These are phyloP conservation scores for Diddensiella caesifluorescens DNA, from an alignment of 805 yeast species.

Conservation along the genomic window DNA sequence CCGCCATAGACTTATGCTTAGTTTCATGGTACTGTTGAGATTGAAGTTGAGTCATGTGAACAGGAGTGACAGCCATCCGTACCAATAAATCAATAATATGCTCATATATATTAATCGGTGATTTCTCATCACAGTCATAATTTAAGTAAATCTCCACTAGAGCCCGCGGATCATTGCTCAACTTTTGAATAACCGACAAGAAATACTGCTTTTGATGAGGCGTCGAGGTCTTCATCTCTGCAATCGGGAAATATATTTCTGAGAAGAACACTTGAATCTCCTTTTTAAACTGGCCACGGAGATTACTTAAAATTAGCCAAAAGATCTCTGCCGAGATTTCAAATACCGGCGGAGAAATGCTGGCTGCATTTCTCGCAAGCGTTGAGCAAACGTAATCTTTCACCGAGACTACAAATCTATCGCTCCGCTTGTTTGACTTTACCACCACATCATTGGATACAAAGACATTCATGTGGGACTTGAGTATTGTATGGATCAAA, in stretches of 20 bases:
- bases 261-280: conserved; percentile 92
- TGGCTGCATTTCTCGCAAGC: conserved; percentile 86
- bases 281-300: conserved; percentile 82
- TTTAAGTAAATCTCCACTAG: conserved; percentile 89
- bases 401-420: conserved; percentile 67
- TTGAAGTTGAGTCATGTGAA: conserved; percentile 67
- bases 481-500: conserved; percentile 76
- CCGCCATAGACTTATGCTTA: conserved; percentile 52
- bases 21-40: conserved; percentile 49
- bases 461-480: conserved; percentile 80
- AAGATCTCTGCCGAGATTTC: conserved; percentile 89
- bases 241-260: conserved; percentile 89
- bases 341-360: conserved; percentile 84
- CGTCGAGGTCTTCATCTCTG: conserved; percentile 87
- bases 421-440: conserved; percentile 32
- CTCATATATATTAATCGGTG: conserved; percentile 81
- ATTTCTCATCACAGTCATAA: conserved; percentile 82
- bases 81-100: conserved; percentile 72
- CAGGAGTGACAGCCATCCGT: conserved; percentile 61
- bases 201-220: conserved; percentile 89
- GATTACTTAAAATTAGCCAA: conserved; percentile 78
- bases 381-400: conserved; percentile 79
- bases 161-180: conserved; percentile 84
- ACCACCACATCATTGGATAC: conserved; percentile 38
- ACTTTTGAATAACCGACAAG: conserved; percentile 69